phyloP scores from a whole-genome alignment of 306 rosid genomes.

The Castanea mollissima region DNA sequence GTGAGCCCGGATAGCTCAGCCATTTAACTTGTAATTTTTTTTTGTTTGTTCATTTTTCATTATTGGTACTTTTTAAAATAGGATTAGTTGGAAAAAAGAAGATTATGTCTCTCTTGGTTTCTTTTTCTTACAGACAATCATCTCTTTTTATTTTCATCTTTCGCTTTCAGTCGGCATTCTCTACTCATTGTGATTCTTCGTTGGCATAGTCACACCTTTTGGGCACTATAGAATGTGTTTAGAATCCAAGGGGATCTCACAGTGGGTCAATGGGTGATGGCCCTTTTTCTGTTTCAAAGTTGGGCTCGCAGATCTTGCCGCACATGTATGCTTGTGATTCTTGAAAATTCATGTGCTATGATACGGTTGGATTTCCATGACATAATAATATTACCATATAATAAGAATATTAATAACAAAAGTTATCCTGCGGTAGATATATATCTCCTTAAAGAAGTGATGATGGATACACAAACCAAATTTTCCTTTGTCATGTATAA shows the following conservation, averaged over 20 bases:
- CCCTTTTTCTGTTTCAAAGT: conserved; percentile 12
- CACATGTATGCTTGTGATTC: not conserved
- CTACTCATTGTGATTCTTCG: conserved; percentile 25
- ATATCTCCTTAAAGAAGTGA: too few species aligned
- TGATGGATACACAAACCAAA: too few species aligned
- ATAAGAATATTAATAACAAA: not conserved
- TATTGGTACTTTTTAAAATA: conserved; percentile 35
- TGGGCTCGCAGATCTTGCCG: conserved; percentile 22
- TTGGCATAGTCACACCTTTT: conserved; percentile 28
- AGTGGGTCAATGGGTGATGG: conserved; percentile 29
- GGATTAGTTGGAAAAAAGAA: conserved; percentile 38
- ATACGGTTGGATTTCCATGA: not conserved
- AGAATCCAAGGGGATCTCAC: conserved; percentile 56
- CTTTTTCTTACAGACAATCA: conserved; percentile 33
- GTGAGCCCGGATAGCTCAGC: conserved; percentile 63
- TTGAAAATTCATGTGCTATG: not conserved
- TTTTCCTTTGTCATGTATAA: too few species aligned
- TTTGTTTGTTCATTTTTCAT: conserved; percentile 29
- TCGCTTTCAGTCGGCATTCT: conserved; percentile 34
- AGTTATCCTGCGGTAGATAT: too few species aligned
- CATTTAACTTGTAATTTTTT: conserved; percentile 37
- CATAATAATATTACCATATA: not conserved
- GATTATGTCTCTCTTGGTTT: conserved; percentile 26
- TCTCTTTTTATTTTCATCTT: conserved; percentile 35
- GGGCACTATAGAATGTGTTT: conserved; percentile 24